Conservation (phyloP, 2,329 filamentous ascomycete species). For the Furcasterigmium furcatum region DNA sequence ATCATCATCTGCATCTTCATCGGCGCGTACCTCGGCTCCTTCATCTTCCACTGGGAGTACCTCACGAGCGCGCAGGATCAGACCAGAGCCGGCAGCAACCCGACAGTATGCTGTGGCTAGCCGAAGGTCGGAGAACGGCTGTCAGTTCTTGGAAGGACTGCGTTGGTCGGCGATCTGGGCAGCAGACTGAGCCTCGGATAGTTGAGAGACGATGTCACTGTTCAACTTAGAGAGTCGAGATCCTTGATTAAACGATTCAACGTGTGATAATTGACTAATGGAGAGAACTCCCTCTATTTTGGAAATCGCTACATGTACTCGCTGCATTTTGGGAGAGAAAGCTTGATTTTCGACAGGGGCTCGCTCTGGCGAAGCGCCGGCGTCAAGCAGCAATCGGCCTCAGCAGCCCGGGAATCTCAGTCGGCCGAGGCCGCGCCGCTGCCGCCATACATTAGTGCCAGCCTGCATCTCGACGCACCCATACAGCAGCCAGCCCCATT, state of each 20-base stretch:
- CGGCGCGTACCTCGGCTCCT: constrained; percentile 69
- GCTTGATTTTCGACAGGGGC: no score
- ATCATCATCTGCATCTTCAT: constrained; percentile 80
- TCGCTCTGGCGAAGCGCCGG: no score
- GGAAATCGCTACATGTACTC: no score
- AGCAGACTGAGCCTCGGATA: no score
- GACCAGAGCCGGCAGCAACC: not conserved
- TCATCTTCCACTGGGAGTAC: constrained; percentile 70
- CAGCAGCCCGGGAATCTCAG: not conserved
- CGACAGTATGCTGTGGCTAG: not conserved
- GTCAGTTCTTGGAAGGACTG: no score
- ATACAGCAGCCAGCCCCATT: constrained; percentile 36
- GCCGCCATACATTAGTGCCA: constrained; percentile 30
- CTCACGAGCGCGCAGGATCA: not conserved
- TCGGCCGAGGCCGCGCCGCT: not conserved
- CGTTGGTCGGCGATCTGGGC: no score
- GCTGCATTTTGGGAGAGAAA: no score
- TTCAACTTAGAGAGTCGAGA: no score
- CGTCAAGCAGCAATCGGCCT: not conserved
- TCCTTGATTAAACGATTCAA: no score
- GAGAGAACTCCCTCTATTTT: no score
- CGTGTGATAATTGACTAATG: no score
- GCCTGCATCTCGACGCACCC: constrained; percentile 32
- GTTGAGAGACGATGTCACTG: no score
- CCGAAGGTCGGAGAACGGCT: not conserved